Conservation (phyloP, 2,329 filamentous ascomycete species). For the Pseudogymnoascus sp. region DNA sequence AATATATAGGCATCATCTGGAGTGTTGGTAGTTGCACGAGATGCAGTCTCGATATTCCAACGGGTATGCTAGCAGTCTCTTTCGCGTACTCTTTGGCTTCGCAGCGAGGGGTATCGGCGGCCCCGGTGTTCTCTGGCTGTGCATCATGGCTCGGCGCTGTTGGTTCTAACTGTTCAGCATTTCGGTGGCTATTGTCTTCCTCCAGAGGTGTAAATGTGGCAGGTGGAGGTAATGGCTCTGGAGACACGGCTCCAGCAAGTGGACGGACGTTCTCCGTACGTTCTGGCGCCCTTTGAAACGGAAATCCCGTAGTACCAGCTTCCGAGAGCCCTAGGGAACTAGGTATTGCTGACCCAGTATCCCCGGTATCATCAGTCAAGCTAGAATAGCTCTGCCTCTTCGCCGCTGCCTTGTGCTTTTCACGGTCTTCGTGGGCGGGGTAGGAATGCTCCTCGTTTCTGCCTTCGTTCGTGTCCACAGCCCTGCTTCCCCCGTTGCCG, state of each 20-base stretch:
- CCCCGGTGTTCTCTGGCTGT: constrained; percentile 10
- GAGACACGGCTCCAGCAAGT: neutral
- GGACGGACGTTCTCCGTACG: constrained; percentile 13
- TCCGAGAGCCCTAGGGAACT: neutral
- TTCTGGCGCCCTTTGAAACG: constrained; percentile 37
- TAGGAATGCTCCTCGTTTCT: neutral
- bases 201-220: neutral
- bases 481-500: neutral
- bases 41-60: constrained; percentile 84
- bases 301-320: constrained; percentile 38
- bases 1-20: constrained; percentile 95
- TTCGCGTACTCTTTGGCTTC: constrained; percentile 26
- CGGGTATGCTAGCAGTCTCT: constrained; percentile 54
- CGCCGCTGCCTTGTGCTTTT: neutral
- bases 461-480: no score
- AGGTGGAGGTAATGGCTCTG: neutral
- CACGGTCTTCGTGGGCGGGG: neutral
- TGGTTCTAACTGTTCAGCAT: neutral
- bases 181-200: neutral
- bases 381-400: constrained; percentile 1
- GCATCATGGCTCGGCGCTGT: neutral
- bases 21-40: constrained; percentile 74
- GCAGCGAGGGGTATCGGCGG: constrained; percentile 19
- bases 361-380: neutral
- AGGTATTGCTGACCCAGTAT: neutral